These are phyloP conservation scores for Silene coronaria DNA, from an alignment of 179 eudicot genomes.

Conservation along the genomic window DNA sequence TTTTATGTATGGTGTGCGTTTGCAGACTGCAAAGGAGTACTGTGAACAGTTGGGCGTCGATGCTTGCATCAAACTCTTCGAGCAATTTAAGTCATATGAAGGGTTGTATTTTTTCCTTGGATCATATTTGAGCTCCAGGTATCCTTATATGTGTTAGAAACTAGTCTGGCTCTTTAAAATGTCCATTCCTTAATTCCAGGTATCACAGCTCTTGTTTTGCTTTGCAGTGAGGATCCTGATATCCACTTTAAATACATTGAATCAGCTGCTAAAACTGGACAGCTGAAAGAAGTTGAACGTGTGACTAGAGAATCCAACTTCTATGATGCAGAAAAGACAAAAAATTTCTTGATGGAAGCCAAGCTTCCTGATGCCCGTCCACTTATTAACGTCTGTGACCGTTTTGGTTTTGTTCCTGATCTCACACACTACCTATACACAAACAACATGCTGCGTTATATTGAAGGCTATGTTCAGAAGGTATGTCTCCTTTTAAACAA, in stretches of 20 bases:
- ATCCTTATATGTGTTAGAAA: conserved; percentile 6
- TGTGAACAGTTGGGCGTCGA: conserved; percentile 56
- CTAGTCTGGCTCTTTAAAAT: conserved; percentile 6
- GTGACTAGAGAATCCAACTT: conserved; percentile 90
- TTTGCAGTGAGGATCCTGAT: conserved; percentile 81
- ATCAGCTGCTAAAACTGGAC: conserved; percentile 89
- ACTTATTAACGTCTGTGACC: conserved; percentile 83
- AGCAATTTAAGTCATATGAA: conserved; percentile 86
- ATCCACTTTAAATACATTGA: conserved; percentile 90
- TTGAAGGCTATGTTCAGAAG: conserved; percentile 97
- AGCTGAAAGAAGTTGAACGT: conserved; percentile 89
- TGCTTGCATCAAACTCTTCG: conserved; percentile 77
- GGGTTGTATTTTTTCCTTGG: conserved; percentile 83
- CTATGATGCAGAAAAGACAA: conserved; percentile 81
- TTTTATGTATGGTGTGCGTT: conserved; percentile 2
- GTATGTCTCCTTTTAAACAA: conserved; percentile 25
- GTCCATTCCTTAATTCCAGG: not conserved
- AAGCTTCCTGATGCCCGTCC: conserved; percentile 71
- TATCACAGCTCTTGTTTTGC: not conserved
- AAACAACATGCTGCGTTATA: conserved; percentile 87
- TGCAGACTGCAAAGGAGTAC: conserved; percentile 46
- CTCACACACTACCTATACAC: conserved; percentile 82
- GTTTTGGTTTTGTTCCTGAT: conserved; percentile 89
- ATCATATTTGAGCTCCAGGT: too few species aligned
- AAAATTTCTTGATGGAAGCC: conserved; percentile 45